Evolutionary conservation across 176 grass and related monocot species (phyloP), one percentile per base, ranked within the genome.

Genomic region (Pharus latifolius): DNA sequence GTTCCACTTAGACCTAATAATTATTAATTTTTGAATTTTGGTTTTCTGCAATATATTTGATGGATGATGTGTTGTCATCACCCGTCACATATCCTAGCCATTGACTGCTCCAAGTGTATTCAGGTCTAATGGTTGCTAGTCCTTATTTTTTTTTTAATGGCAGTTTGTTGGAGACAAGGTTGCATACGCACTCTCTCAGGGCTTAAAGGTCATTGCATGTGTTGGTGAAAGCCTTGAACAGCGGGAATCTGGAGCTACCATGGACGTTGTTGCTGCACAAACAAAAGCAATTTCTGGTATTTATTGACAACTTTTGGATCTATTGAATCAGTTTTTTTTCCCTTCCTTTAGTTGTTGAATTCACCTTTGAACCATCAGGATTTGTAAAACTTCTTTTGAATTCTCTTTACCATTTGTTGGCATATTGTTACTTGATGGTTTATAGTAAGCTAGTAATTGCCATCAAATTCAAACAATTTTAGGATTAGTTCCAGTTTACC

Each of bases 181-280:
- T 69, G 94, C 89, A 30, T 98, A 93, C 78, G 89, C 94, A 18
- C 81, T 98, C 0, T 76, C 94, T 42, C 84, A 98, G 75, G 94
- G 94, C 49, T 56, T 98, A 60, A 98, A 93, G 84, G 94, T 98
- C 47, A 98, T 98, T 65, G 94, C 94, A 42, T 98, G 94, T 31
- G 94, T 98, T 63, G 94, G 89, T 85, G 94, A 98, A 65, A 98
- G 86, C 17, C 89, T 98, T n/a, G 89, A 98, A 43, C 83, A 98
- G 70, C 73, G 94, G 59, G 94, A 98, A 77, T 10, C 86, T 70
- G 89, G 87, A 45, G 72, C 89, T n/a, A 98, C 94, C 16, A 75
- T 98, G 83, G 84, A 85, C 3, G 84, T 98, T 47, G 94, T 98
- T 63, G 78, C 94, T 85, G 89, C 84, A 65, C 95, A 99, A 83